Base-by-base conservation (phyloP, 139 green algal genomes). In the Chlamydomonas eustigma region DNA sequence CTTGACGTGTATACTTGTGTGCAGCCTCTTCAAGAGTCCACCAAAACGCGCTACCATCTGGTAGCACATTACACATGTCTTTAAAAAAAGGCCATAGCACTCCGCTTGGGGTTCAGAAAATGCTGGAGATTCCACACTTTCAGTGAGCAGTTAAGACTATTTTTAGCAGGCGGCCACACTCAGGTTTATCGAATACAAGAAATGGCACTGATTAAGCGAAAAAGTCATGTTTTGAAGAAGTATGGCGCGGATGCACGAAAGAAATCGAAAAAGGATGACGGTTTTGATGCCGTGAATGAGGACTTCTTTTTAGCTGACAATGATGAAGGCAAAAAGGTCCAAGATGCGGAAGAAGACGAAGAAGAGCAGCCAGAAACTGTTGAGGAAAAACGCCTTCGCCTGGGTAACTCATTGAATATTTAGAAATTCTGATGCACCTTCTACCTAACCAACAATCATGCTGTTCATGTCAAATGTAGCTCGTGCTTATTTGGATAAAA, bases 361-460 rank as follows among this genome's bases (percentile, higher is more conserved):
- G 58, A 70, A 28, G 58, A 70, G 58, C 8, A 22, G 34, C 25
- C 58, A 28, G 58, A 70, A 28, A 70, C 25, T 5, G 58, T 70
- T 24, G 58, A 70, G 18, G 58, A 70, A 35, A 70, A 70, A 28
- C 58, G 58, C 25, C 58, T 70, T 24, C 58, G 58, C 25, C 58
- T 70, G 58, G 58, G 58, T 70, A 28, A 35, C 25, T 8, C 25
- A 32, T 22, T 22, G 34, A 24, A 70, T 6, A 37, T 6, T 37
- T 24, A 70, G 6, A 8, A 28, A 70, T 37, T 6, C 24, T 18
- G 22, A 63, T 63, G 50, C 50, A 63, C 50, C 18, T 24, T n/a
- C n/a, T n/a, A n/a, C n/a, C n/a, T n/a, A n/a, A n/a, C n/a, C n/a
- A n/a, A n/a, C n/a, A n/a, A n/a, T n/a, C n/a, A n/a, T n/a, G n/a